phyloP scores from a whole-genome alignment of 164 flowering plant genomes.

The Annona cherimola region DNA sequence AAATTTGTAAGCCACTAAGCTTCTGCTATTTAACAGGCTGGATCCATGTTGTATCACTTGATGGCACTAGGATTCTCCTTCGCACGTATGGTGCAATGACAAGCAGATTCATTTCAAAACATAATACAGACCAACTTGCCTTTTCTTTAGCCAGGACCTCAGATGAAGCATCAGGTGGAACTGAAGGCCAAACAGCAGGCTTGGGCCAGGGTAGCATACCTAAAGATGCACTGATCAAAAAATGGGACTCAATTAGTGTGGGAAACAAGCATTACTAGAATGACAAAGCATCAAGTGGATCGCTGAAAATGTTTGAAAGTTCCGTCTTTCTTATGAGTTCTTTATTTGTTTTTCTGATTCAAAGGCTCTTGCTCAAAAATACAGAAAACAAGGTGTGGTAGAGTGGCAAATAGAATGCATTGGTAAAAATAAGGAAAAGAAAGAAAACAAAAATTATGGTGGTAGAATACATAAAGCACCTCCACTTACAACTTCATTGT shows the following conservation, averaged over 20 bases:
- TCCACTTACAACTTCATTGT: constrained; percentile 3
- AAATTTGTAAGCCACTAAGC: not conserved
- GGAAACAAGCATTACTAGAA: constrained; percentile 4
- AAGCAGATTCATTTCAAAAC: not conserved
- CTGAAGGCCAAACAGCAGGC: constrained; percentile 87
- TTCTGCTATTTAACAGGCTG: not conserved
- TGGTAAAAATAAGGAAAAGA: not conserved
- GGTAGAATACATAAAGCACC: not conserved
- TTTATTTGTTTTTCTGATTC: not conserved
- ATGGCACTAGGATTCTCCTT: not conserved
- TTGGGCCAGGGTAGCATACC: constrained; percentile 99
- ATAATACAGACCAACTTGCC: constrained; percentile 39
- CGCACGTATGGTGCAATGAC: not conserved
- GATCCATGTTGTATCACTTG: not conserved
- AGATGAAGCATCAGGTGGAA: constrained; percentile 82
- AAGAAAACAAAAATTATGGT: constrained; percentile 3
- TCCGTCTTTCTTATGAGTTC: not conserved
- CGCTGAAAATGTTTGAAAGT: not conserved
- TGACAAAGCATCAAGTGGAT: not conserved
- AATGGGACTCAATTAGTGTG: not conserved
- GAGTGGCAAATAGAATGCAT: too few species aligned
- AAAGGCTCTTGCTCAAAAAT: not conserved
- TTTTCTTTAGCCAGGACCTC: constrained; percentile 84
- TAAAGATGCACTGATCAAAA: constrained; percentile 67
- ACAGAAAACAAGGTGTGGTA: too few species aligned